Base-by-base conservation (phyloP, 2,329 filamentous ascomycete species). In the Aspergillus transmontanensis region DNA sequence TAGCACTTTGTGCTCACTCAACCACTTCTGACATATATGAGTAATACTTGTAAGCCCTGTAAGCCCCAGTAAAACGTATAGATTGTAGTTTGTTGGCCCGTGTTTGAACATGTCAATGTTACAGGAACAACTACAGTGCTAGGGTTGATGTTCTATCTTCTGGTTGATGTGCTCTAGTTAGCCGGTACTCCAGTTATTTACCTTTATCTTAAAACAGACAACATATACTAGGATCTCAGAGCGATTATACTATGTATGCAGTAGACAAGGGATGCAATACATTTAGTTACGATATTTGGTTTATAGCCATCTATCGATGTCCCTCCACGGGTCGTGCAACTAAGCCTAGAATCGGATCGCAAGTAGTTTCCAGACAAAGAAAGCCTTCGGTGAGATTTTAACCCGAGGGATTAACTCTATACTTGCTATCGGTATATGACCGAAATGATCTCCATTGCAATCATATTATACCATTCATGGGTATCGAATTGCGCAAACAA, bases 1-100 rank as follows among this genome's bases (percentile, higher is more conserved):
- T 46, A 65, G 46, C 41, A 58, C 59, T 48, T 45, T 28, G 41
- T 54, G 43, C 43, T 32, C 59, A 41, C 36, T 58, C 32, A 36
- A 34, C 21, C 39, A 30, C 39, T 26, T 58, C n/a, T 45, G 19
- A 19, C 12, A 2, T 34, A 14, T 32, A 1, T 12, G 32, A 6
- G 34, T 39, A 55, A 26, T 39, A 14, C 30, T 23, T 19, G 14
- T 51, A 32, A 32, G 9, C 19, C 19, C 9, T 9, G 9, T 32
- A 30, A 6, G 3, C 26, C 12, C 19, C 28, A 19, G 23, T 50
- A 30, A 26, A 21, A 21, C 11, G 19, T 41, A 41, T 41, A 41
- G 16, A 16, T 5, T 36, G 34, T 36, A 36, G 12, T 16, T 36
- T 36, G 34, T 36, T 41, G 19, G 16, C 39, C 39, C 19, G 6